Base-by-base conservation (phyloP, 1,139 yeast genomes). In the Taphrina flavorubra region DNA sequence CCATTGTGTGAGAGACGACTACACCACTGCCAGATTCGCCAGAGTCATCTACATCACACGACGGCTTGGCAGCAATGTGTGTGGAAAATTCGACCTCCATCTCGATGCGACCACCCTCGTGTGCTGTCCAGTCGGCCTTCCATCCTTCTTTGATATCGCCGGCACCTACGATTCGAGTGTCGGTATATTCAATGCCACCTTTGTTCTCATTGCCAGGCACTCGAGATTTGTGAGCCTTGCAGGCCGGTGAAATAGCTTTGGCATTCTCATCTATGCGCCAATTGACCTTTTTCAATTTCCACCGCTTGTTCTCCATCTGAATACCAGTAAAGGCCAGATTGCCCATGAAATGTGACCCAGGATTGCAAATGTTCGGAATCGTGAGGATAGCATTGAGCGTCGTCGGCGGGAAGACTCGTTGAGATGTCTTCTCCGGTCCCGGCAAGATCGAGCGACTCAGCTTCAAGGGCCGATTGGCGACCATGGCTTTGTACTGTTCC, bases 361-460 rank as follows among this genome's bases (percentile, higher is more conserved):
- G 99, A 76, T 90, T 90, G 25, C 90, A 84, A 16, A 91, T 96
- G 72, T 90, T 89, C 1, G 99, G 99, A 60, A 94, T 80, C 4
- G 88, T 88, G 3, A 96, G 92, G 51, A 88, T 85, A 2, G 97
- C 96, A 2, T 90, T 87, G 51, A 94, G 88, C 63, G 89, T 90
- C 0, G 98, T 94, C 2, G 99, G 98, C 0, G 99, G 99, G 77
- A 94, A 94, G 0, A 95, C 91, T 71, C 99, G 83, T 53, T 91
- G 80, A 0, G 97, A 90, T 76, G 90, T 91, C 73, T 92, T 83
- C 76, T 92, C 97, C 1, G 91, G 90, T 10, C 95, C 95, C 53
- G 92, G 82, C 55, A 90, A 78, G 39, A 92, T 85, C 73, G 96
- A 89, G 71, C 99, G 82, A 53, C 89, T 83, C 2, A 94, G 82